Conservation (phyloP, 768 basidiomycete species). For the Panaeolus papilionaceus region DNA sequence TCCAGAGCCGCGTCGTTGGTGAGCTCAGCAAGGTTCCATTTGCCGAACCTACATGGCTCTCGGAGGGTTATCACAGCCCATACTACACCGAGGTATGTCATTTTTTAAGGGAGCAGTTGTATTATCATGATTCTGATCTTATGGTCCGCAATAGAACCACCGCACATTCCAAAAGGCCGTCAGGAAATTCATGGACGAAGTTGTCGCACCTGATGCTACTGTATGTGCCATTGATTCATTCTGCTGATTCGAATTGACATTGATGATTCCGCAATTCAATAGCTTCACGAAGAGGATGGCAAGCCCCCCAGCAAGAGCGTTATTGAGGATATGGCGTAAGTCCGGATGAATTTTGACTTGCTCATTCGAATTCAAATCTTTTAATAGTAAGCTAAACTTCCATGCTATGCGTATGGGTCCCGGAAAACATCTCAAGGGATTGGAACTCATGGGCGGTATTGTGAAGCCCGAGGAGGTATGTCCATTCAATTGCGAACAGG, state of each 20-base stretch:
- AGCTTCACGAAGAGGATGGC: slow-evolving; percentile 78
- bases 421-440: slow-evolving; percentile 81
- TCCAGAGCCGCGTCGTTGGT: slow-evolving; percentile 34
- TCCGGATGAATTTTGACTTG: neutral
- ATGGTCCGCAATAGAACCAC: slow-evolving; percentile 53
- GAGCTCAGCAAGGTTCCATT: slow-evolving; percentile 40
- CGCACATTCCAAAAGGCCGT: slow-evolving; percentile 65
- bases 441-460: slow-evolving; percentile 77
- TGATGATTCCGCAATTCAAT: neutral
- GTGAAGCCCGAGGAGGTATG: slow-evolving; percentile 80
- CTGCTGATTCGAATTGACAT: neutral
- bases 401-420: slow-evolving; percentile 96
- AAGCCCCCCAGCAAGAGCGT: slow-evolving; percentile 83
- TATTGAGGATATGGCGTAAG: slow-evolving; percentile 70
- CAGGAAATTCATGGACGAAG: slow-evolving; percentile 76
- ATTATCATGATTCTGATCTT: neutral
- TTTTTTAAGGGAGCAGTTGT: neutral
- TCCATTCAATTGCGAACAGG: neutral
- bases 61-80: slow-evolving; percentile 37
- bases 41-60: slow-evolving; percentile 41
- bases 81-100: slow-evolving; percentile 35
- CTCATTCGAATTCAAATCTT: neutral
- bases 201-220: slow-evolving; percentile 63
- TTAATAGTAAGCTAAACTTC: slow-evolving; percentile 57
- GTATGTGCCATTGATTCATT: slow-evolving; percentile 25